Conservation (phyloP, 2,329 filamentous ascomycete genomes). For the Daldinia eschscholtzii region DNA sequence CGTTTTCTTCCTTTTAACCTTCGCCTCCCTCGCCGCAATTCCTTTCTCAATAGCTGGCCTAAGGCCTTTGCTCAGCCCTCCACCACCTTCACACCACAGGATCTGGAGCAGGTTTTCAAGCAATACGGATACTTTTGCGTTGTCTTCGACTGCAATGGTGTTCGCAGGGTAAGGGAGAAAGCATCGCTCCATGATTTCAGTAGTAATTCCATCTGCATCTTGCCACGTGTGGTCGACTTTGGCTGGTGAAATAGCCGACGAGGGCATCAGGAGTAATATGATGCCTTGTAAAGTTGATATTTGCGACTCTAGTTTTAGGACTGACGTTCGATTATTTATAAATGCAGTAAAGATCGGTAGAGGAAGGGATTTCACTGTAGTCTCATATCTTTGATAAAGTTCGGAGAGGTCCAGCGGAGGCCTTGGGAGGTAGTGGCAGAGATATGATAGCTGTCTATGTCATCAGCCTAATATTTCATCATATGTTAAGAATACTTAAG, state of each 20-base stretch:
- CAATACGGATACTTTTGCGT: slow-evolving; percentile 78
- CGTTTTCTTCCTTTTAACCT: slow-evolving; percentile 58
- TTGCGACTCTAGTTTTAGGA: slow-evolving; percentile 56
- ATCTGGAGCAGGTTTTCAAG: slow-evolving; percentile 74
- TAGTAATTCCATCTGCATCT: slow-evolving; percentile 57
- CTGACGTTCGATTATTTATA: slow-evolving; percentile 58
- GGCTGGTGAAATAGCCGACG: slow-evolving; percentile 58
- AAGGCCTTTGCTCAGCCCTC: slow-evolving; percentile 56
- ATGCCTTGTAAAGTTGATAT: slow-evolving; percentile 61
- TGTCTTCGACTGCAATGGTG: slow-evolving; percentile 71
- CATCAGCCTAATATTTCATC: slow-evolving; percentile 39
- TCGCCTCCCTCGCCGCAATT: slow-evolving; percentile 62
- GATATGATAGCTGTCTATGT: slow-evolving; percentile 57
- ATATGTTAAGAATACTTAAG: too few relatives aligned
- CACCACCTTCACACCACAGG: slow-evolving; percentile 56
- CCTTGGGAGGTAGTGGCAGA: slow-evolving; percentile 60
- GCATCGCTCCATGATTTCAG: slow-evolving; percentile 64
- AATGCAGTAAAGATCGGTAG: slow-evolving; percentile 70
- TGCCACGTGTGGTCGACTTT: slow-evolving; percentile 56
- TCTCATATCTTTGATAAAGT: slow-evolving; percentile 70
- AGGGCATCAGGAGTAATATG: slow-evolving; percentile 61
- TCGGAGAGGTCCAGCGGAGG: slow-evolving; percentile 60
- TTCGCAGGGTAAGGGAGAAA: slow-evolving; percentile 77
- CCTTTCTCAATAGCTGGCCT: slow-evolving; percentile 59
- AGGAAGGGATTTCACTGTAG: slow-evolving; percentile 69